phyloP scores from a whole-genome alignment of 2,329 filamentous ascomycete species.

The Dothidotthia symphoricarpi region DNA sequence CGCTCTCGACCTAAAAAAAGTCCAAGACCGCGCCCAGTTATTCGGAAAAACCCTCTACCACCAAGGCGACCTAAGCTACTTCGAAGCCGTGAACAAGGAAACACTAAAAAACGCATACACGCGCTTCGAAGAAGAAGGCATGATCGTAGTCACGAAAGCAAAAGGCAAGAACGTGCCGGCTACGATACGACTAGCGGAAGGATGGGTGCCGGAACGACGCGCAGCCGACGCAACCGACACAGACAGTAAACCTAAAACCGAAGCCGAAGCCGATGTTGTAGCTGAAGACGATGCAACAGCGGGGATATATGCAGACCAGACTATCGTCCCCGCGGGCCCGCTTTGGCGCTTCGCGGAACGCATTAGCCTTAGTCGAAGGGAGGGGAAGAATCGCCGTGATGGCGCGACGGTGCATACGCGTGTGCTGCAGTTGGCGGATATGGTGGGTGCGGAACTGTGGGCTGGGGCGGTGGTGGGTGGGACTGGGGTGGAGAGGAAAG shows the following conservation, averaged over 20 bases:
- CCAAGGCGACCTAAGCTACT: constrained; percentile 94
- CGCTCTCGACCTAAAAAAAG: constrained; percentile 72
- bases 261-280: no score
- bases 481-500: constrained; percentile 13
- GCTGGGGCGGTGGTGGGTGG: constrained; percentile 35
- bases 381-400: constrained; percentile 95
- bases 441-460: constrained; percentile 69
- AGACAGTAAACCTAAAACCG: no score
- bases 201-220: constrained; percentile 68
- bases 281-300: no score
- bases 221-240: no score
- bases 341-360: constrained; percentile 91
- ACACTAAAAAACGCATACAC: constrained; percentile 90
- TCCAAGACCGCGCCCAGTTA: constrained; percentile 77
- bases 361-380: constrained; percentile 77
- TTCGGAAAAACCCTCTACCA: constrained; percentile 95
- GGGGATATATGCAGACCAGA: constrained; percentile 60
- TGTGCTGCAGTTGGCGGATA: constrained; percentile 74
- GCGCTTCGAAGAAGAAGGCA: constrained; percentile 86
- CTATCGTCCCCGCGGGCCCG: no score
- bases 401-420: constrained; percentile 82
- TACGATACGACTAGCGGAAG: constrained; percentile 66
- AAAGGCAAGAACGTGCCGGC: constrained; percentile 57
- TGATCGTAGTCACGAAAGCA: constrained; percentile 68
- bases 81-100: constrained; percentile 98